Evolutionary conservation across 495 filamentous ascomycete species (phyloP), one percentile per base, ranked within the genome.

Genomic region (Oidiodendron maius): DNA sequence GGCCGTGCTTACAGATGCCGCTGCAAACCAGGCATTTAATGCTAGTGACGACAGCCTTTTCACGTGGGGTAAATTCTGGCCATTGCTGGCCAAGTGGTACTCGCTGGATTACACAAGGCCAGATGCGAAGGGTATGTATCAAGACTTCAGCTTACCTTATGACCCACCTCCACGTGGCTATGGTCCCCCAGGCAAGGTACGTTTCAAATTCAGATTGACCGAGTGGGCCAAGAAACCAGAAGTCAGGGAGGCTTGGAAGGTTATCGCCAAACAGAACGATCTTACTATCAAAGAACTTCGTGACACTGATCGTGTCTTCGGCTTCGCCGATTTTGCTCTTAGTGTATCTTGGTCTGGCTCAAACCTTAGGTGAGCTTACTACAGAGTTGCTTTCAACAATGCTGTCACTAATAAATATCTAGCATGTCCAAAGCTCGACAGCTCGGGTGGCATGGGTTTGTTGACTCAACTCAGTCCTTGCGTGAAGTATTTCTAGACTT

Each of bases 41-140:
- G 63, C 66, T n/a, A 40, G 55, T 15, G 70, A 78, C 48, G 64
- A 61, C 11, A 56, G 57, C 34, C 39, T 57, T 13, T 71, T 73
- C 26, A 68, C 64, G 4, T 72, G 70, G 67, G 64, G 64, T 8
- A 44, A 62, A n/a, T 58, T 72, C 44, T 77, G 71, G 71, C 67
- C 67, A 6, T 60, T 61, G 48, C 52, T 77, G 20, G 70, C 69
- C 6, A 49, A 49, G 23, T 72, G 69, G 64, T 75, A 69, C 55
- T 59, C 59, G 51, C n/a, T 50, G 51, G 30, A 21, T 40, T 1
- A 45, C 44, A 45, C 64, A 64, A 38, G 13, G 28, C 28, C 28
- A 34, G 28, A 34, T 34, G 28, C 9, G 8, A 34, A 34, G 28
- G 28, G 28, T 34, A 34, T 9, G n/a, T 34, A 34, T 34, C 9